Evolutionary conservation across 2,329 filamentous ascomycete genomes (phyloP).

Genomic region (Aspergillus texensis): DNA sequence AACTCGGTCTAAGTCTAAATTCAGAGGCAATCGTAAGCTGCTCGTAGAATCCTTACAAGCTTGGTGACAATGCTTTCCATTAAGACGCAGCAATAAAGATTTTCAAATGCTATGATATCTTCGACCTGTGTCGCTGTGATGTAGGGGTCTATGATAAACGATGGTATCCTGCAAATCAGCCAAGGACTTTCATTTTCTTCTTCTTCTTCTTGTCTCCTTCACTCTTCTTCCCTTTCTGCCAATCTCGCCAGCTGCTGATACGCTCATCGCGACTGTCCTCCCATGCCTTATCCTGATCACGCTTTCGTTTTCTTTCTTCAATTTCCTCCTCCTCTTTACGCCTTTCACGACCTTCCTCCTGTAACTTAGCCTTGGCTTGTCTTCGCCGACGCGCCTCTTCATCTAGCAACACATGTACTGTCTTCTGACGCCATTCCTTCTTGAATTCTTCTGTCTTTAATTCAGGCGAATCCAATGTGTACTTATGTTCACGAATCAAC

Average conservation of each 20-base stretch:
- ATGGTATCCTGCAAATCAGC: slow-evolving; percentile 28
- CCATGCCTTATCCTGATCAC: slow-evolving; percentile 94
- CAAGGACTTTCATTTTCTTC: slow-evolving; percentile 54
- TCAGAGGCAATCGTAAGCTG: not conserved
- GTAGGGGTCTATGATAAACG: not conserved
- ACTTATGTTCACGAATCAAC: slow-evolving; percentile 90
- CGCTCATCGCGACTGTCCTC: slow-evolving; percentile 87
- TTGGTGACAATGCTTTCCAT: not conserved
- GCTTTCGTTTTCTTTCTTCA: slow-evolving; percentile 78
- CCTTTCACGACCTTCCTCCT: slow-evolving; percentile 91
- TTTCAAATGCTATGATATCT: not conserved
- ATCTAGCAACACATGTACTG: slow-evolving; percentile 85
- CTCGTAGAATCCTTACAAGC: not conserved
- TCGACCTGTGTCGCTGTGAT: not conserved
- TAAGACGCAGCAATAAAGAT: not conserved
- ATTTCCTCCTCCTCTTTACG: slow-evolving; percentile 82
- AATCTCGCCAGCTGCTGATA: slow-evolving; percentile 92
- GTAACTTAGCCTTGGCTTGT: slow-evolving; percentile 91
- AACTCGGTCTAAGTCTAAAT: not conserved
- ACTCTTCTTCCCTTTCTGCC: slow-evolving; percentile 71
- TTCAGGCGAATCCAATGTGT: slow-evolving; percentile 85
- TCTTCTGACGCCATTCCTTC: slow-evolving; percentile 85
- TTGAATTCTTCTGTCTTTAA: slow-evolving; percentile 78
- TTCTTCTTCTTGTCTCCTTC: slow-evolving; percentile 57
- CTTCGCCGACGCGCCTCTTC: slow-evolving; percentile 82